Conservation (phyloP, 495 filamentous ascomycete genomes). For the Penicillium cataractarum region DNA sequence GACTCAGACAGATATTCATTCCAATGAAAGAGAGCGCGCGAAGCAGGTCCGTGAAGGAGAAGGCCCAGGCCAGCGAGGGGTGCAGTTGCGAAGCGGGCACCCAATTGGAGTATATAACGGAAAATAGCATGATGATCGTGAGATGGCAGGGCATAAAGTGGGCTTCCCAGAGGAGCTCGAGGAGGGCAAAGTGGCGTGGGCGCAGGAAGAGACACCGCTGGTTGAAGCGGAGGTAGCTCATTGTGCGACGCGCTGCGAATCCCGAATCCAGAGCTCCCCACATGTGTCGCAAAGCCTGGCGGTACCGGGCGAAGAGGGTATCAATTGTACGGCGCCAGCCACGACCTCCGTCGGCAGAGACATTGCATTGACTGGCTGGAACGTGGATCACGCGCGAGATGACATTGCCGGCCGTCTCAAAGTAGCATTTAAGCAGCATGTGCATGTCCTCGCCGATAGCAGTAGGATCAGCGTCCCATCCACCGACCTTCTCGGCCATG, state of each 20-base stretch:
- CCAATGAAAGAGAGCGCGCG: constrained; percentile 60
- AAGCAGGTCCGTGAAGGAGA: constrained; percentile 58
- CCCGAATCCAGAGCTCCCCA: constrained; percentile 71
- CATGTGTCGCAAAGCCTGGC: constrained; percentile 71
- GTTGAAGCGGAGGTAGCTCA: constrained; percentile 30
- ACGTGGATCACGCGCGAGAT: constrained; percentile 54
- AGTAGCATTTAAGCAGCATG: constrained; percentile 78
- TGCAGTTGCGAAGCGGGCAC: constrained; percentile 49
- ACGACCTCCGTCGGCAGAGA: constrained; percentile 55
- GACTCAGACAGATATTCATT: constrained; percentile 59
- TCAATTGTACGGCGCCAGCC: constrained; percentile 49
- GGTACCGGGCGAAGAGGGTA: constrained; percentile 62
- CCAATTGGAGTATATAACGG: constrained; percentile 56
- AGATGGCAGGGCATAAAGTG: constrained; percentile 70
- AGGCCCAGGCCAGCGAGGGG: constrained; percentile 55
- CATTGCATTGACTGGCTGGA: constrained; percentile 70
- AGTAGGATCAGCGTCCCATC: constrained; percentile 67
- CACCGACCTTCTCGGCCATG: constrained; percentile 63
- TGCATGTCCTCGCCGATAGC: constrained; percentile 75
- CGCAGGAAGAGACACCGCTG: constrained; percentile 32
- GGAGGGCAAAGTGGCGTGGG: constrained; percentile 44
- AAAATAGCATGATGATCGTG: constrained; percentile 61
- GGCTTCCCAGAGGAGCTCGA: constrained; percentile 67
- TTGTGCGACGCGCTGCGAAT: constrained; percentile 49
- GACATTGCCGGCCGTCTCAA: constrained; percentile 65